Conservation (phyloP, 2,329 filamentous ascomycete species). For the Diaporthe ilicicola region DNA sequence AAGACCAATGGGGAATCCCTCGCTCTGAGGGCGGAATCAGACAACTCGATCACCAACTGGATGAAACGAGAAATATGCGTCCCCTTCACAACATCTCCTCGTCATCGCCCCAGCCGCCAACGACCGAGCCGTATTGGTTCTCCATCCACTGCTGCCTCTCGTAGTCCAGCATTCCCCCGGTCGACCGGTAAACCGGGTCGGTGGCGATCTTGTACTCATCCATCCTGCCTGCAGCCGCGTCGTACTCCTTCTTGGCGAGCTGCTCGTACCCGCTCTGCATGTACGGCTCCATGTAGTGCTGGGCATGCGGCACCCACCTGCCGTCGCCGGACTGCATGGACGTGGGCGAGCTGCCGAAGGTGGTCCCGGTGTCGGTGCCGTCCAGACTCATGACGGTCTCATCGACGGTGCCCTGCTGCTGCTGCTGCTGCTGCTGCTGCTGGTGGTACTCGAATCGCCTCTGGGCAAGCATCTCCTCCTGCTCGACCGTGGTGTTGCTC, state of each 20-base stretch:
- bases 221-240: slow-evolving; percentile 54
- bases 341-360: slow-evolving; percentile 39
- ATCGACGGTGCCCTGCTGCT: slow-evolving; percentile 36
- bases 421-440: slow-evolving; percentile 47
- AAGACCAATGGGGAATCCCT: background rate
- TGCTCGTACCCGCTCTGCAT: slow-evolving; percentile 84
- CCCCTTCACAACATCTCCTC: slow-evolving; percentile 32
- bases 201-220: slow-evolving; percentile 62
- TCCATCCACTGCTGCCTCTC: slow-evolving; percentile 68
- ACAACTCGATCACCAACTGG: background rate
- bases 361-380: slow-evolving; percentile 46
- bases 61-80: background rate
- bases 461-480: slow-evolving; percentile 67
- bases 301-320: slow-evolving; percentile 51
- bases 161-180: slow-evolving; percentile 48
- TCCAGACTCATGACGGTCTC: slow-evolving; percentile 60
- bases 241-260: slow-evolving; percentile 70
- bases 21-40: background rate
- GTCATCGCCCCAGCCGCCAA: slow-evolving; percentile 31
- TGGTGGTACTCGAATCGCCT: slow-evolving; percentile 67
- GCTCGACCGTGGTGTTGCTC: slow-evolving; percentile 61
- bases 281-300: slow-evolving; percentile 73
- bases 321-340: slow-evolving; percentile 61
- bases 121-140: slow-evolving; percentile 71
- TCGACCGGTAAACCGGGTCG: slow-evolving; percentile 72